These are phyloP conservation scores for Naganishia liquefaciens DNA, from an alignment of 1,284 basidiomycete genomes.

Conservation along the genomic window DNA sequence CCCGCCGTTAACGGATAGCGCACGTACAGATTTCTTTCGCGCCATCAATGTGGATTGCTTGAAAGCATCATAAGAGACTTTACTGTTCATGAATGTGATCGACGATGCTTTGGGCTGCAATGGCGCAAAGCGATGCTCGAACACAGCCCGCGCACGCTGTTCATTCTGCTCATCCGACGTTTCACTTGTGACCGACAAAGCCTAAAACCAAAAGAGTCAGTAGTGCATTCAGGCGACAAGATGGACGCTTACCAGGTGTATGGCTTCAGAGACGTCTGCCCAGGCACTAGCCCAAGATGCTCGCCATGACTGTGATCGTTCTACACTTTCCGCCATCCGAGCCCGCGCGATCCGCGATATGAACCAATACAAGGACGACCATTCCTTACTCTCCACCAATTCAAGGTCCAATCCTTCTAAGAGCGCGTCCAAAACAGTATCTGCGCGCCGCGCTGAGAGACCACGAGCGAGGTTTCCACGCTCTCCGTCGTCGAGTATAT, in stretches of 20 bases:
- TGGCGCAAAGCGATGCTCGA: slow-evolving; percentile 14
- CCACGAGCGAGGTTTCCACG: not conserved
- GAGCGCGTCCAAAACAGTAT: slow-evolving; percentile 15
- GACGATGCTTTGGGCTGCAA: not conserved
- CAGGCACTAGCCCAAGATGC: slow-evolving; percentile 2
- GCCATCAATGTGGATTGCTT: too few relatives aligned
- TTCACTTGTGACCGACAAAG: not conserved
- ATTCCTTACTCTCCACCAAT: slow-evolving; percentile 9
- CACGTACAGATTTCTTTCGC: not conserved
- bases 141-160: not conserved
- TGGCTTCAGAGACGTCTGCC: not conserved
- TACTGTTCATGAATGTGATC: too few relatives aligned
- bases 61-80: slow-evolving; percentile 1
- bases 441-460: not conserved
- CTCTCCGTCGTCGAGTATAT: not conserved
- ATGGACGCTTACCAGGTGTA: slow-evolving; percentile 4
- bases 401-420: slow-evolving; percentile 17
- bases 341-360: slow-evolving; percentile 1
- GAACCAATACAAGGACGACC: slow-evolving; percentile 10
- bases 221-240: not conserved
- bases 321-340: not conserved
- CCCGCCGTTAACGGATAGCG: not conserved
- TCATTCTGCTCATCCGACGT: not conserved
- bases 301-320: not conserved
- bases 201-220: not conserved